Evolutionary conservation across 1,139 yeast species (phyloP).

Genomic region (Suhomyces yuchorum): DNA sequence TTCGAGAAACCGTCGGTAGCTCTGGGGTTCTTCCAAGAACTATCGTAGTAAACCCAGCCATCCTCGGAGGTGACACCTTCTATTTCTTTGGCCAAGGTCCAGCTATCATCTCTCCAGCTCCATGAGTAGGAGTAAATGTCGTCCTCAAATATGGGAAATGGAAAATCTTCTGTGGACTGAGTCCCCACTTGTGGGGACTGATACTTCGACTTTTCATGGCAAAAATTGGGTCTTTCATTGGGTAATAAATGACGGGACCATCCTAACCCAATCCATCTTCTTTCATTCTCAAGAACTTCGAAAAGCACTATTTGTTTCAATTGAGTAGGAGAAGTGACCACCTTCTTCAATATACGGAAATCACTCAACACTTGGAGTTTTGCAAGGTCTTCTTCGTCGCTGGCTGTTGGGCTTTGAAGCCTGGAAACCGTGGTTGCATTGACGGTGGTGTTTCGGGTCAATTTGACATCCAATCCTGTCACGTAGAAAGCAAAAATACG

Average conservation of each 20-base stretch:
- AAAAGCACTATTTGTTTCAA: constrained; percentile 51
- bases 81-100: constrained; percentile 47
- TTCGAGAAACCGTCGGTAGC: constrained; percentile 49
- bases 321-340: constrained; percentile 43
- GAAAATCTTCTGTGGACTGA: constrained; percentile 29
- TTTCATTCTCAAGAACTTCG: constrained; percentile 56
- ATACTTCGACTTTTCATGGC: constrained; percentile 44
- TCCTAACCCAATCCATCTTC: constrained; percentile 65
- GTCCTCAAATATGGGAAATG: constrained; percentile 51
- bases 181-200: constrained; percentile 34
- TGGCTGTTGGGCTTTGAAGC: constrained; percentile 28
- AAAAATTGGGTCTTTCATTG: constrained; percentile 51
- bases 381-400: constrained; percentile 28
- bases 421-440: constrained; percentile 20
- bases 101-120: constrained; percentile 57
- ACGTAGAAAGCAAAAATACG: constrained; percentile 45
- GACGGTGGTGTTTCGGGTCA: constrained; percentile 23
- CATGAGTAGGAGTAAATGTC: constrained; percentile 47
- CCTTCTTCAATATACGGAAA: constrained; percentile 44
- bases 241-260: constrained; percentile 58
- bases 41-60: constrained; percentile 60
- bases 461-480: constrained; percentile 47
- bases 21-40: constrained; percentile 49
- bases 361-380: constrained; percentile 32
- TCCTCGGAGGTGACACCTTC: constrained; percentile 37